Evolutionary conservation across 345 rosid species (phyloP), one percentile per base, ranked within the genome.

Genomic region (Populus davidiana): DNA sequence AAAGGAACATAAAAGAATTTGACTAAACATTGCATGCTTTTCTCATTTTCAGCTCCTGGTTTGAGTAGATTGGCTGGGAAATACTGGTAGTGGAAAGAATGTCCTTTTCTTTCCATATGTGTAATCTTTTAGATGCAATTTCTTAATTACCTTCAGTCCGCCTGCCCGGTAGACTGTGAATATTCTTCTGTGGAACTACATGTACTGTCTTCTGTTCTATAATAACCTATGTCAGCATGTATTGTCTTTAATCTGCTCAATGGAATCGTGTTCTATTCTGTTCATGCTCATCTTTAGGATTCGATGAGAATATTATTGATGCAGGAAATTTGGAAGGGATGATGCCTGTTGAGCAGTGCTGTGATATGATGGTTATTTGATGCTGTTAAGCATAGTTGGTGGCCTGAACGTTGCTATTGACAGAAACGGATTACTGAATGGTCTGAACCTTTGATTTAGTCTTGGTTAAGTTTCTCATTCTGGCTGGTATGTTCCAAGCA

Each of bases 211-310:
- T 73, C 68, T 38, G 6, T 52, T 50, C 33, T 44, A 12, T 65
- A 75, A 75, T 67, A 67, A 66, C 72, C 65, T 49, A 1, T 75
- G 78, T 75, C 67, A 75, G 63, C 77, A 63, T 64, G 62, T 64
- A 29, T 43, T 62, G 43, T 62, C 59, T 73, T 61, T 74, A 41
- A 25, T 20, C 23, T 27, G 41, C 36, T 20, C n/a, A 38, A 43
- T 72, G 47, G 31, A 74, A 61, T 39, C 41, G 56, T 27, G 64
- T 61, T 59, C 25, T 38, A 8, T 35, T 11, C 47, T 43, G 47
- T 10, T 2, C 47, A 2, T 43, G 13, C 47, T 43, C 47, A 43
- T 43, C 47, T 47, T 47, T 47, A 47, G 52, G 52, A 14, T 47
- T 47, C 16, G 17, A 47, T 16, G 16, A 47, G 52, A 47, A 47